Evolutionary conservation across 495 filamentous ascomycete genomes (phyloP), one percentile per base, ranked within the genome.

Genomic region (Penicillium argentinense): DNA sequence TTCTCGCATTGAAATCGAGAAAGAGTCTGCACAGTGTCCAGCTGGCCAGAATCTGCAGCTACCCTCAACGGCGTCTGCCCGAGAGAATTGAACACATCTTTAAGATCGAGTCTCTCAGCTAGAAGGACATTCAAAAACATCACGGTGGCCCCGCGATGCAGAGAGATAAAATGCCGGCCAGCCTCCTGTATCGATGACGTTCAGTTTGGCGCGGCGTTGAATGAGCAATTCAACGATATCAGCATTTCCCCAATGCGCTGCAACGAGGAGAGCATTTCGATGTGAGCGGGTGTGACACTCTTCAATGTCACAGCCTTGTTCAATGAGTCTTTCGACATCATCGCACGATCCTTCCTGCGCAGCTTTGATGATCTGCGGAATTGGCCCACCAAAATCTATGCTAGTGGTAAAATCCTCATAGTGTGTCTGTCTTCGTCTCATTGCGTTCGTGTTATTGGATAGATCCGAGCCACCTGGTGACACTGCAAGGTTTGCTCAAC

Each of bases 171-270:
- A 59, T 18, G 72, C 64, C 14, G 69, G 74, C 32, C 59, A 68
- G 4, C 63, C 62, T 6, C 50, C 58, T n/a, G 44, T 51, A 49
- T 75, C 73, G 3, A 47, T 39, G 0, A 60, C 51, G 33, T 71
- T 57, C 1, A 72, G 39, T 33, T 57, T 49, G n/a, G 71, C 74
- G 30, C 63, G 59, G 19, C 57, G 58, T 16, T 60, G 57, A 12
- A 78, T 60, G 12, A 78, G 48, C 8, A 74, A 36, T 12, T 56
- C 65, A 4, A 75, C 71, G 14, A 76, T 57, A 21, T 63, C 65
- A 9, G 67, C 64, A 38, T 71, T 71, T 12, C 71, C 74, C 54
- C 72, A 74, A 42, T 76, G 72, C n/a, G 69, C 51, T 34, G 73
- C 73, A 27, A 78, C 72, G 3, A 68, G 57, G 8, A 76, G 64